Evolutionary conservation across 1,139 yeast species (phyloP).

Genomic region (Geotrichum aggregatum): DNA sequence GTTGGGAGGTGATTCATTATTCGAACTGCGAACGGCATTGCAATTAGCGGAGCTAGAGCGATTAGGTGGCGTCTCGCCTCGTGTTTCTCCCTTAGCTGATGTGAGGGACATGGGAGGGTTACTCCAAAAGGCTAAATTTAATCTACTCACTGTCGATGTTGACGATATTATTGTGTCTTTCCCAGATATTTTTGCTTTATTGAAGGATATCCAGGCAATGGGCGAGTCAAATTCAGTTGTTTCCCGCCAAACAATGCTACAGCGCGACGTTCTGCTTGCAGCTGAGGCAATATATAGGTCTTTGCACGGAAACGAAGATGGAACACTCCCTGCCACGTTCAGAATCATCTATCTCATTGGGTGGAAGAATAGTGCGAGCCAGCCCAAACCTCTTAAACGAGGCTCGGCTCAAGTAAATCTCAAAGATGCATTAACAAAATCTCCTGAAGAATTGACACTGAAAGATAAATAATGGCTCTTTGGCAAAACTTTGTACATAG

Average conservation of each 20-base stretch:
- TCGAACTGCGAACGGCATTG: slow-evolving; percentile 71
- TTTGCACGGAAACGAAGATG: slow-evolving; percentile 56
- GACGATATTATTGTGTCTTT: slow-evolving; percentile 82
- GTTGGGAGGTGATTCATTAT: slow-evolving; percentile 80
- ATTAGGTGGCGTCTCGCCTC: slow-evolving; percentile 71
- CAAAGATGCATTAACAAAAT: slow-evolving; percentile 50
- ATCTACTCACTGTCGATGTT: slow-evolving; percentile 75
- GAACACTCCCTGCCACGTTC: slow-evolving; percentile 54
- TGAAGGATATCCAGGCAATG: slow-evolving; percentile 73
- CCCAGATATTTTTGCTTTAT: slow-evolving; percentile 63
- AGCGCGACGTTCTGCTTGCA: slow-evolving; percentile 64
- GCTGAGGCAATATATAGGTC: slow-evolving; percentile 71
- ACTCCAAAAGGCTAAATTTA: slow-evolving; percentile 71
- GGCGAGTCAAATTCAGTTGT: slow-evolving; percentile 77
- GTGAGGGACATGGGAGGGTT: slow-evolving; percentile 72
- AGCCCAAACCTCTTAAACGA: slow-evolving; percentile 68
- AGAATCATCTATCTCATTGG: slow-evolving; percentile 80
- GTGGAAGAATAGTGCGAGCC: slow-evolving; percentile 70
- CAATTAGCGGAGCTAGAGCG: slow-evolving; percentile 82
- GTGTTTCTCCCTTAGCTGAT: slow-evolving; percentile 77
- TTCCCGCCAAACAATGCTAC: slow-evolving; percentile 52
- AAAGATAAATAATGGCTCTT: neutral
- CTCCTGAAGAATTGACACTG: slow-evolving; percentile 10
- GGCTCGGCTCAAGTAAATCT: slow-evolving; percentile 67
- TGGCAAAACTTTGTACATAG: neutral